phyloP scores from a whole-genome alignment of 2,329 filamentous ascomycete species.

The Paraphaeosphaeria minitans region DNA sequence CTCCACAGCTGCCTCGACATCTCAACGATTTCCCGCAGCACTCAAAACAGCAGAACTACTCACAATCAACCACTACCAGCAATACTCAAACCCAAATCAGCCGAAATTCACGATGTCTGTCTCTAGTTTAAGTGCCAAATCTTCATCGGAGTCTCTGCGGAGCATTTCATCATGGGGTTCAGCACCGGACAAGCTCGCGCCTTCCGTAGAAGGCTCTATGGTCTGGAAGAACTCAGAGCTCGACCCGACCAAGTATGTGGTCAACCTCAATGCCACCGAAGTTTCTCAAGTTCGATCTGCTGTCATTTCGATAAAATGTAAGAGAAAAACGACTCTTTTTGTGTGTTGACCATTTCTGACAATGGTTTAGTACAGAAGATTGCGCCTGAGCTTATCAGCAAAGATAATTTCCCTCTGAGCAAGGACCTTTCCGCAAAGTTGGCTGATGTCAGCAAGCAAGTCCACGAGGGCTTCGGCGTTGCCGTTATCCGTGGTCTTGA shows the following conservation, averaged over 20 bases:
- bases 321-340: constrained; percentile 8
- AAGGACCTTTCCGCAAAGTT: constrained; percentile 32
- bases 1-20: background rate
- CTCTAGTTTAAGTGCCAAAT: constrained; percentile 32
- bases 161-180: constrained; percentile 31
- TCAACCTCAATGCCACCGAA: constrained; percentile 31
- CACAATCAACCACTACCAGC: background rate
- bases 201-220: constrained; percentile 37
- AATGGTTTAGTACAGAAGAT: constrained; percentile 23
- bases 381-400: constrained; percentile 26
- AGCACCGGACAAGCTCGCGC: constrained; percentile 37
- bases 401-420: constrained; percentile 34
- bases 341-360: constrained; percentile 8
- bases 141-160: constrained; percentile 39
- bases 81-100: background rate
- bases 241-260: constrained; percentile 31
- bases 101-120: constrained; percentile 26
- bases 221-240: constrained; percentile 41
- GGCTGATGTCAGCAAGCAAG: constrained; percentile 29
- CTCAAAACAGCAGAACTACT: background rate
- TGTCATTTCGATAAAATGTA: constrained; percentile 41
- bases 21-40: background rate
- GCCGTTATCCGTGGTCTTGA: constrained; percentile 41
- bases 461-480: constrained; percentile 38
- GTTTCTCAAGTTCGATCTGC: constrained; percentile 39